Conservation (phyloP, 495 filamentous ascomycete species). For the Talaromyces nanjingensis region DNA sequence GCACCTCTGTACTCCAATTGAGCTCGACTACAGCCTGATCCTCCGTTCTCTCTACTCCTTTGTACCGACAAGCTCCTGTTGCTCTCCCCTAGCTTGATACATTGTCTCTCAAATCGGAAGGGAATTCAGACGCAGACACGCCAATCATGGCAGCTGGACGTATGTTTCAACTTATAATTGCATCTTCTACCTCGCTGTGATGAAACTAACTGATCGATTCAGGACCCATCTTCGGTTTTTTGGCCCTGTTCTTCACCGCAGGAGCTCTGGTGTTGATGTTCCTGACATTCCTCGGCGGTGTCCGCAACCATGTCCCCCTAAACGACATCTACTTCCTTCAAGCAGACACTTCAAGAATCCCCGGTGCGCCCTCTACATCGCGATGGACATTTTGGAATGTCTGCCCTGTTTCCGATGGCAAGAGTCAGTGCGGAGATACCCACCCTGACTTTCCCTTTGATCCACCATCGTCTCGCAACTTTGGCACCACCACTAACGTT, state of each 20-base stretch:
- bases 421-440: conserved; percentile 47
- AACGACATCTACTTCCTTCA: conserved; percentile 76
- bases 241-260: conserved; percentile 69
- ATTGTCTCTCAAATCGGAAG: background rate
- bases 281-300: conserved; percentile 71
- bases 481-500: conserved; percentile 48
- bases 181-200: background rate
- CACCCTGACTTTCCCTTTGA: conserved; percentile 59
- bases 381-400: conserved; percentile 88
- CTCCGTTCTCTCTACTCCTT: background rate
- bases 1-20: background rate
- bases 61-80: background rate
- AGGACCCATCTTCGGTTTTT: conserved; percentile 46
- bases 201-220: background rate
- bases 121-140: background rate
- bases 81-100: background rate
- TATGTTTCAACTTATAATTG: background rate
- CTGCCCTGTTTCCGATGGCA: conserved; percentile 48
- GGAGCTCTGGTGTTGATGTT: conserved; percentile 70
- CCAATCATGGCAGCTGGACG: conserved; percentile 10
- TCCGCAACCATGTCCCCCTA: conserved; percentile 51
- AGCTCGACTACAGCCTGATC: background rate
- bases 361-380: conserved; percentile 54
- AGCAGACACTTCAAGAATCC: conserved; percentile 62
- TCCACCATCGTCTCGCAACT: conserved; percentile 50